Evolutionary conservation across 495 filamentous ascomycete species (phyloP).

Genomic region (Apiosordaria backusii): DNA sequence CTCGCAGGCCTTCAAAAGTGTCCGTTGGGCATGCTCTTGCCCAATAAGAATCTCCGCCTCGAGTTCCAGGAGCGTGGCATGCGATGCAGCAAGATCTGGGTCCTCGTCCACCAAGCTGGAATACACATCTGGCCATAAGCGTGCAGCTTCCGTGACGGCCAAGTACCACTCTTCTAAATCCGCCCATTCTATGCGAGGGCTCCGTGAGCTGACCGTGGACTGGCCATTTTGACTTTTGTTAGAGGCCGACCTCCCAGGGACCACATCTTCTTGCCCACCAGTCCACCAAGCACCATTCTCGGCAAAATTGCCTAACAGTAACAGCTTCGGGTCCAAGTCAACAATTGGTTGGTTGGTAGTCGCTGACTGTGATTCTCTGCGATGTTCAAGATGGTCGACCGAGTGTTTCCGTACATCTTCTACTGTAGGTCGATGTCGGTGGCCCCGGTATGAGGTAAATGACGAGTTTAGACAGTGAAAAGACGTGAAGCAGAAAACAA

Average conservation of each 20-base stretch:
- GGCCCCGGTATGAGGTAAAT: conserved; percentile 50
- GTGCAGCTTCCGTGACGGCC: conserved; percentile 56
- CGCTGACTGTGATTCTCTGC: conserved; percentile 24
- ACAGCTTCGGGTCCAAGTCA: conserved; percentile 68
- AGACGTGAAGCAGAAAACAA: conserved; percentile 62
- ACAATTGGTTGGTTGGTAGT: conserved; percentile 34
- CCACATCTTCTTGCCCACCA: conserved; percentile 48
- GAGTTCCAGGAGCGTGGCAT: conserved; percentile 44
- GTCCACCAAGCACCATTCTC: conserved; percentile 88
- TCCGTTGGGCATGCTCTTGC: conserved; percentile 61
- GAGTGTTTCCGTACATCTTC: conserved; percentile 20
- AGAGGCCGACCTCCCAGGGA: conserved; percentile 33
- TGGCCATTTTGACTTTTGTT: conserved; percentile 34
- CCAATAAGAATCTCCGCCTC: conserved; percentile 62
- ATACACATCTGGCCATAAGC: conserved; percentile 55
- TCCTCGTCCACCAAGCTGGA: conserved; percentile 39
- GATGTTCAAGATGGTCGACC: conserved; percentile 19
- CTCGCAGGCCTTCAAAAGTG: conserved; percentile 79
- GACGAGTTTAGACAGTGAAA: conserved; percentile 70
- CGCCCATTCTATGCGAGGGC: conserved; percentile 73
- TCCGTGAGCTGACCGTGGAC: conserved; percentile 55
- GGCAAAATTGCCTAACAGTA: conserved; percentile 73
- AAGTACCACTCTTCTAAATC: conserved; percentile 73
- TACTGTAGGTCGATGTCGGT: conserved; percentile 4
- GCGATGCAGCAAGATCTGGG: conserved; percentile 23